phyloP scores from a whole-genome alignment of 192 early-diverging fungal species.

The Podila epigama region DNA sequence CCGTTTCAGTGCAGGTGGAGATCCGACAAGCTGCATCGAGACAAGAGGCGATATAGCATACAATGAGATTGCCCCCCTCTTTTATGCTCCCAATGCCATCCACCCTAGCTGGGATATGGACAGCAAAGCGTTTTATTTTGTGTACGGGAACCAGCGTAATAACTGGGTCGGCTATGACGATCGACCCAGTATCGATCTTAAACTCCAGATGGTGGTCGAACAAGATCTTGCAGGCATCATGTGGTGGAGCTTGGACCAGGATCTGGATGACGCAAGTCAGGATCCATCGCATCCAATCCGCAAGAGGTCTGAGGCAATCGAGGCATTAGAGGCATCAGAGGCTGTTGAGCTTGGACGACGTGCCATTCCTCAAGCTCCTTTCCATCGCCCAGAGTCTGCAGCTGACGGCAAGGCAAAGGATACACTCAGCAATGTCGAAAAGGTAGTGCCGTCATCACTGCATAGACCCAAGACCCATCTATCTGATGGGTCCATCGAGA shows the following conservation, averaged over 20 bases:
- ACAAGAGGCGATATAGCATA: constrained; percentile 35
- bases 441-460: not conserved
- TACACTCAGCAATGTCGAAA: too few species aligned
- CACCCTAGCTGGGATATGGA: constrained; percentile 22
- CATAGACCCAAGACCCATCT: not conserved
- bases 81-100: not conserved
- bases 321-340: not conserved
- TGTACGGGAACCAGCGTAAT: constrained; percentile 11
- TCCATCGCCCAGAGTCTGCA: not conserved
- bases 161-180: constrained; percentile 44
- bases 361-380: not conserved
- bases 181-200: constrained; percentile 28
- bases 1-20: constrained; percentile 16
- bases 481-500: not conserved
- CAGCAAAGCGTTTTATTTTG: constrained; percentile 35
- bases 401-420: not conserved
- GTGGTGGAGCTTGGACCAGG: constrained; percentile 48
- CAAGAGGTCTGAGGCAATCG: not conserved
- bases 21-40: constrained; percentile 30
- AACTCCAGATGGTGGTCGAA: constrained; percentile 33
- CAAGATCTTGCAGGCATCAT: constrained; percentile 27
- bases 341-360: not conserved
- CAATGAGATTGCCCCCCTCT: constrained; percentile 26
- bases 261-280: constrained; percentile 24
- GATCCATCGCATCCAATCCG: not conserved